phyloP scores from a whole-genome alignment of 495 filamentous ascomycete genomes.

The Melanomma pulvis-pyrius region DNA sequence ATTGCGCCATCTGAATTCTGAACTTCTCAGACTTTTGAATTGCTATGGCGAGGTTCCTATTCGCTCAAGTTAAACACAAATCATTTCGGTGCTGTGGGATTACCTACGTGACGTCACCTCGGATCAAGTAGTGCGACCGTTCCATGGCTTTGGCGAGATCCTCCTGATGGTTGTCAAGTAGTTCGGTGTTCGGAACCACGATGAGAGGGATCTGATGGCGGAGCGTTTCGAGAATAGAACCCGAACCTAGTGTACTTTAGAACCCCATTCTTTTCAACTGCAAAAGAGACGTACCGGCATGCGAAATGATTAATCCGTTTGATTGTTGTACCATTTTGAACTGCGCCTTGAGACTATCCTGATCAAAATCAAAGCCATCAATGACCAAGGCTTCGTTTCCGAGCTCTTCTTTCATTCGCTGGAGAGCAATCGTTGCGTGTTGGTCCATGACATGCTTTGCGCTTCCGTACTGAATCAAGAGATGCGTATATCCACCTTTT shows the following conservation, averaged over 20 bases:
- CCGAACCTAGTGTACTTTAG: conserved; percentile 64
- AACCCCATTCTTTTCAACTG: neutral
- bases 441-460: conserved; percentile 49
- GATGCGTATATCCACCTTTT: conserved; percentile 59
- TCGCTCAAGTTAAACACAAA: neutral
- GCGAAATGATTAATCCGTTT: conserved; percentile 76
- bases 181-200: conserved; percentile 79
- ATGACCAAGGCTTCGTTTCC: conserved; percentile 52
- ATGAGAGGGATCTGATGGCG: conserved; percentile 69
- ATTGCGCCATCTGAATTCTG: conserved; percentile 16
- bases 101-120: conserved; percentile 65
- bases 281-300: conserved; percentile 66
- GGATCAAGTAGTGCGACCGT: conserved; percentile 67
- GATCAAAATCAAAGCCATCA: conserved; percentile 66
- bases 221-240: conserved; percentile 82
- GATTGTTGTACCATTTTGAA: conserved; percentile 49
- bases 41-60: conserved; percentile 14
- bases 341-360: conserved; percentile 57
- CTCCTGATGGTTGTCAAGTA: conserved; percentile 90
- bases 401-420: neutral
- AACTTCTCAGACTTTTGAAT: conserved; percentile 22
- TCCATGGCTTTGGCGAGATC: conserved; percentile 79
- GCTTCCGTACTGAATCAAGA: conserved; percentile 76
- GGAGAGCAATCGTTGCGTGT: conserved; percentile 12
- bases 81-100: neutral